A percentile compares a stretch with the other conserved stretches of the same genome.
Conservation (phyloP, 495 filamentous ascomycete species). For the Parachaetomium inaequale region DNA sequence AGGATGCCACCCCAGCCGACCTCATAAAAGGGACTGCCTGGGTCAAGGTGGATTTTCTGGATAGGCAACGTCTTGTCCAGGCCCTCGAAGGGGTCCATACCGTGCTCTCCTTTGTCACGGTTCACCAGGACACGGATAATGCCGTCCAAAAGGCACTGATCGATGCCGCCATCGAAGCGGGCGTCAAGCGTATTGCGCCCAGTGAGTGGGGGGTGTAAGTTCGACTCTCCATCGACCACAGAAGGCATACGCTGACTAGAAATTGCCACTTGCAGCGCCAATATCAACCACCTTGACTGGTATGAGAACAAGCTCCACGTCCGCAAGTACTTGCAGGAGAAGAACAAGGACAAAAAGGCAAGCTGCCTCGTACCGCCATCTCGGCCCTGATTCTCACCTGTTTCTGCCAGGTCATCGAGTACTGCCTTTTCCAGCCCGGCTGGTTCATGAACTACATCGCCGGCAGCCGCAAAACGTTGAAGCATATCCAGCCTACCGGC, state of each 20-base stretch:
- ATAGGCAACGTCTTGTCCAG: conserved; percentile 34
- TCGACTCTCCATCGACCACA: neutral
- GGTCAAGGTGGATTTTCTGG: conserved; percentile 44
- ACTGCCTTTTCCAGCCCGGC: conserved; percentile 54
- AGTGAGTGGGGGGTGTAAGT: conserved; percentile 37
- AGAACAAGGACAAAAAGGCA: conserved; percentile 16
- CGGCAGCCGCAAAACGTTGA: conserved; percentile 43
- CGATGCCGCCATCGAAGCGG: conserved; percentile 49
- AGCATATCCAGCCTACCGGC: conserved; percentile 42
- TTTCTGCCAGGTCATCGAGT: conserved; percentile 50
- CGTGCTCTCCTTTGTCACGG: conserved; percentile 50
- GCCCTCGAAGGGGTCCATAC: conserved; percentile 49
- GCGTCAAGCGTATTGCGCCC: conserved; percentile 54
- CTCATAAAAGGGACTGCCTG: conserved; percentile 31
- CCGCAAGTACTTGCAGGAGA: conserved; percentile 43
- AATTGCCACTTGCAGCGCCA: conserved; percentile 5
- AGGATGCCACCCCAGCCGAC: conserved; percentile 17
- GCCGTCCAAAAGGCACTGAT: conserved; percentile 45
- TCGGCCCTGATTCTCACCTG: conserved; percentile 2
- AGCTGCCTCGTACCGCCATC: neutral
- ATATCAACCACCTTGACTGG: conserved; percentile 38
- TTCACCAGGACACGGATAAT: conserved; percentile 33
- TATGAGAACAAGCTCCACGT: conserved; percentile 46
- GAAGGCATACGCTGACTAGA: neutral
- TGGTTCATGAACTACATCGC: conserved; percentile 52